Evolutionary conservation across 495 filamentous ascomycete genomes (phyloP).

Genomic region (Polyplosphaeria fusca): DNA sequence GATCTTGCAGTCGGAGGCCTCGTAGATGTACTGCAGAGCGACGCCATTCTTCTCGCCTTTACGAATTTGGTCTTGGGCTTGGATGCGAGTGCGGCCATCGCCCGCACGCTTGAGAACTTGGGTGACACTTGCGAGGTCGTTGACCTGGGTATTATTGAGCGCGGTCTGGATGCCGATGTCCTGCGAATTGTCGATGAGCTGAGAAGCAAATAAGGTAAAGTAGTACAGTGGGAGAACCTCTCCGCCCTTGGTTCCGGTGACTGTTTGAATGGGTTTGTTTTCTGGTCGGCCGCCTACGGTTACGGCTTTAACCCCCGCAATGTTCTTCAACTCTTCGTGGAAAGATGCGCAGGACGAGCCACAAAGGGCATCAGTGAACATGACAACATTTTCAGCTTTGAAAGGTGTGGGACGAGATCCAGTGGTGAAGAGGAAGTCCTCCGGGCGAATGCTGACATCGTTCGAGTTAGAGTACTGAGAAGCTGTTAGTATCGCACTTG

Average conservation of each 20-base stretch:
- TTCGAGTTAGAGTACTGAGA: constrained; percentile 18
- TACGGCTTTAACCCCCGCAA: constrained; percentile 21
- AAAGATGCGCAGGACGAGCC: constrained; percentile 25
- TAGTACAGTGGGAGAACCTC: constrained; percentile 9
- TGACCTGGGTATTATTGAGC: background rate
- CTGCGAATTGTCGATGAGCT: background rate
- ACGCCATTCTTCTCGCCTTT: constrained; percentile 14
- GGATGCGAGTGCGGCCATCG: background rate
- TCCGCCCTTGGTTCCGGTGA: constrained; percentile 22
- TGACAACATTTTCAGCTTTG: constrained; percentile 21
- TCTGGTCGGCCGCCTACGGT: constrained; percentile 20
- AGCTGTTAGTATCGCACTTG: background rate
- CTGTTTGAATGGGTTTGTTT: constrained; percentile 18
- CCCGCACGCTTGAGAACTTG: constrained; percentile 12
- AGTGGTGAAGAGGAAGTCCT: constrained; percentile 22
- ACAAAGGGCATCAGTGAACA: constrained; percentile 28
- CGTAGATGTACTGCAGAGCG: constrained; percentile 30
- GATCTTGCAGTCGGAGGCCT: constrained; percentile 29
- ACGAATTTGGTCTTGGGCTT: constrained; percentile 23
- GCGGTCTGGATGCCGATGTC: background rate
- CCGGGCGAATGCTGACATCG: constrained; percentile 19
- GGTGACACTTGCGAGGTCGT: background rate
- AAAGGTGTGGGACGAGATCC: constrained; percentile 31
- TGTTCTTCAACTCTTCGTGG: constrained; percentile 28
- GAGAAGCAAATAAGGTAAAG: background rate